Percentiles rank a stretch among this genome's conserved stretches.
phyloP scores from a whole-genome alignment of 1,284 basidiomycete genomes.

The Rugiboletus extremiorientalis region DNA sequence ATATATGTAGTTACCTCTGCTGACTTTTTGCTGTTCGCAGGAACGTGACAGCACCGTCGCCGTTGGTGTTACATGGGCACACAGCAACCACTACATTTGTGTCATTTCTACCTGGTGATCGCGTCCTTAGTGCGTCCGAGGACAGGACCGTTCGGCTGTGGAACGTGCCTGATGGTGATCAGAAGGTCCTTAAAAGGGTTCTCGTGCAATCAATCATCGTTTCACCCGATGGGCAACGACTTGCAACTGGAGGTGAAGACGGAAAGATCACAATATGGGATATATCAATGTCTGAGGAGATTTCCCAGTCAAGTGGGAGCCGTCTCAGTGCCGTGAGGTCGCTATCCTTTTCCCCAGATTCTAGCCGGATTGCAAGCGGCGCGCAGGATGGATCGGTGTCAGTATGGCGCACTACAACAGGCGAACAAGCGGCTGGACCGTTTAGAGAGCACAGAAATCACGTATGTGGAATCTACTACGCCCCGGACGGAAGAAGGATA shows the following conservation, averaged over 20 bases:
- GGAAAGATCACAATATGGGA: not conserved
- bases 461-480: not conserved
- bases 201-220: not conserved
- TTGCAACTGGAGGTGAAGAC: not conserved
- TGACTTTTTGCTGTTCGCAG: not conserved
- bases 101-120: not conserved
- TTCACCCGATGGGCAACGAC: not conserved
- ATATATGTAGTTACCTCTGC: not conserved
- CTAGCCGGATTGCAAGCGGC: not conserved
- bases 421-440: not conserved
- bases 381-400: not conserved
- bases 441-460: not conserved
- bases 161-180: not conserved
- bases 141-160: not conserved
- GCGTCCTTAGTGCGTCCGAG: not conserved
- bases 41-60: not conserved
- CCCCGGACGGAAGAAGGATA: not conserved
- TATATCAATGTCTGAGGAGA: not conserved
- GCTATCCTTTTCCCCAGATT: not conserved
- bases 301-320: not conserved
- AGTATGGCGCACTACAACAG: conserved; percentile 18
- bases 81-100: not conserved
- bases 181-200: not conserved
- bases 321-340: not conserved
- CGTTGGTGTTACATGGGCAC: not conserved